Evolutionary conservation across 1,139 yeast genomes (phyloP).

Genomic region (Lodderomyces elongisporus): DNA sequence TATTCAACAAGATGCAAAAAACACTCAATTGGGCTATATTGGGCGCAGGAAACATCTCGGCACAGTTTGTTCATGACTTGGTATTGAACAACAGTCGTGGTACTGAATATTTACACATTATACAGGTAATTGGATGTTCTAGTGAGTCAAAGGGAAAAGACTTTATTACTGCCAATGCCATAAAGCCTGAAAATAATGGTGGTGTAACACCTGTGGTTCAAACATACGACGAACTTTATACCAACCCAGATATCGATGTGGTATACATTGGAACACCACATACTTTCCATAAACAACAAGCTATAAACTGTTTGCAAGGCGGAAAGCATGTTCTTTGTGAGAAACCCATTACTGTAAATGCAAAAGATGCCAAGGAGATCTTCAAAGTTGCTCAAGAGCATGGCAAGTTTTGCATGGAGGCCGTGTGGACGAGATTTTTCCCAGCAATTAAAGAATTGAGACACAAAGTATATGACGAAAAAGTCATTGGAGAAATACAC

Average conservation of each 20-base stretch:
- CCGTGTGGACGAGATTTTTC: slow-evolving; percentile 62
- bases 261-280: slow-evolving; percentile 62
- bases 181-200: slow-evolving; percentile 15
- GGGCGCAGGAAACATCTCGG: slow-evolving; percentile 45
- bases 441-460: slow-evolving; percentile 42
- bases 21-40: slow-evolving; percentile 37
- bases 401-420: slow-evolving; percentile 55
- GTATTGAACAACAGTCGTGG: slow-evolving; percentile 22
- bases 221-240: slow-evolving; percentile 32
- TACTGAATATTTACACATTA: slow-evolving; percentile 21
- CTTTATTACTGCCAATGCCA: slow-evolving; percentile 18
- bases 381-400: slow-evolving; percentile 42
- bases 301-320: slow-evolving; percentile 43
- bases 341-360: slow-evolving; percentile 56
- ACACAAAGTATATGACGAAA: slow-evolving; percentile 37
- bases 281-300: slow-evolving; percentile 47
- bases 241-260: slow-evolving; percentile 43
- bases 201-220: slow-evolving; percentile 20
- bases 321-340: slow-evolving; percentile 57
- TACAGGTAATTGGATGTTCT: slow-evolving; percentile 32
- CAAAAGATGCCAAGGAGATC: slow-evolving; percentile 40
- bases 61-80: slow-evolving; percentile 35
- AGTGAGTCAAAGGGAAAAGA: slow-evolving; percentile 22
- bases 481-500: slow-evolving; percentile 43
- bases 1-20: slow-evolving; percentile 16